Base-by-base conservation (phyloP, 2,329 filamentous ascomycete genomes). In the Amauroascus niger region DNA sequence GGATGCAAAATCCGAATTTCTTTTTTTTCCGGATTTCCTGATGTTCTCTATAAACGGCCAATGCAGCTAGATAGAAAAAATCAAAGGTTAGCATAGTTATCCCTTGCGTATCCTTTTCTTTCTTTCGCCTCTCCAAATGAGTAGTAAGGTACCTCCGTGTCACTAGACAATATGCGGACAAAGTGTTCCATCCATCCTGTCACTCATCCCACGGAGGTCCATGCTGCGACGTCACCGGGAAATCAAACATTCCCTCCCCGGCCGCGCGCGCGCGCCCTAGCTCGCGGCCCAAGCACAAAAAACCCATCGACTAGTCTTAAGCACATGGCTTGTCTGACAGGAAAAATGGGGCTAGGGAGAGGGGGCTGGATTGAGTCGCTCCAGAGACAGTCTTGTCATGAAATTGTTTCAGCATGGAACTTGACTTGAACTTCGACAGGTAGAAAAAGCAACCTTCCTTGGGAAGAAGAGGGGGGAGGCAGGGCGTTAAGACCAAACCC, bases 391-490 rank as follows among this genome's bases (percentile, higher is more conserved):
- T 30, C 7, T 14, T 6, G n/a, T 18, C 28, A 28, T 8, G 4
- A 5, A n/a, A 26, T 9, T 45, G 49, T 52, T 39, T 52, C 49
- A 52, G 39, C 40, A 26, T 52, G 41, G 49, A 52, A 52, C 49
- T 45, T 44, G 49, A 30, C 9, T 48, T 37, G 14, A 16, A 33
- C 26, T 14, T n/a, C 3, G 28, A 35, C 9, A 32, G 22, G 26
- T 30, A n/a, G n/a, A n/a, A n/a, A n/a, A n/a, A n/a, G n/a, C n/a
- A n/a, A n/a, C n/a, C n/a, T n/a, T n/a, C n/a, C n/a, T n/a, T n/a
- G n/a, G n/a, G n/a, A n/a, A n/a, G n/a, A 45, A 45, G 20, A 45
- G 11, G 24, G 20, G n/a, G 24, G 11, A 2, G 24, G 11, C 24
- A 26, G 1, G 13, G 41, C 3, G 26, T 11, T 9, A n/a, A 28